phyloP scores from a whole-genome alignment of 2,329 filamentous ascomycete species.

The Elsinoe arachidis region DNA sequence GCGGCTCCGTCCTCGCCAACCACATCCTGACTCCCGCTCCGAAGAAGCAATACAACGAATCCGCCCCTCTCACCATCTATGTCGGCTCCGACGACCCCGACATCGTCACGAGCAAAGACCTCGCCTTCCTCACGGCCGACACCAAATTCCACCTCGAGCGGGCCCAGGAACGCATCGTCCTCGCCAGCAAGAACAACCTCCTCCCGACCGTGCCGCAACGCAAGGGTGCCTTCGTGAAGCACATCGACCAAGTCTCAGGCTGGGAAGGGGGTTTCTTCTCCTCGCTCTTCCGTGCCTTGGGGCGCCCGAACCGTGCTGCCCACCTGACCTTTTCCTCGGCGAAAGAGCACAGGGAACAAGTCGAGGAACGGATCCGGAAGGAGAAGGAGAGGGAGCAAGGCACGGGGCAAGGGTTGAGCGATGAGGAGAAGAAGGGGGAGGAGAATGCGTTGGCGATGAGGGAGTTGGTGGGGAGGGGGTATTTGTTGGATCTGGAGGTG shows the following conservation, averaged over 20 bases:
- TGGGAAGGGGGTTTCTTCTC: slow-evolving; percentile 86
- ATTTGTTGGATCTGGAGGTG: slow-evolving; percentile 71
- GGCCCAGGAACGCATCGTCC: slow-evolving; percentile 67
- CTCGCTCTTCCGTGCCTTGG: slow-evolving; percentile 73
- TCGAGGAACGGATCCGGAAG: slow-evolving; percentile 9
- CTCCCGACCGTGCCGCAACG: slow-evolving; percentile 22
- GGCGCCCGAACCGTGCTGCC: slow-evolving; percentile 26
- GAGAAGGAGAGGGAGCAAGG: slow-evolving; percentile 9
- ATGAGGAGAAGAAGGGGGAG: slow-evolving; percentile 30
- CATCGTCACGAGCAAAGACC: slow-evolving; percentile 59
- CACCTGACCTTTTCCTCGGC: slow-evolving; percentile 11
- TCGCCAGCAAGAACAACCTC: slow-evolving; percentile 56
- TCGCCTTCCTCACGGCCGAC: slow-evolving; percentile 35
- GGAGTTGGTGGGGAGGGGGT: slow-evolving; percentile 69
- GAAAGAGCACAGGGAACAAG: slow-evolving; percentile 5
- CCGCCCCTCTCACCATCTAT: slow-evolving; percentile 38
- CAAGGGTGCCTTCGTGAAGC: slow-evolving; percentile 50
- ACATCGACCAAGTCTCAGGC: slow-evolving; percentile 67
- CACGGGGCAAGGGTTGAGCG: slow-evolving; percentile 18
- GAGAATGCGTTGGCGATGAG: slow-evolving; percentile 55
- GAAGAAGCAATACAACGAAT: background rate
- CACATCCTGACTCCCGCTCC: slow-evolving; percentile 7
- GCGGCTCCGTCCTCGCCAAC: background rate
- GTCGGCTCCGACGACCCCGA: slow-evolving; percentile 75
- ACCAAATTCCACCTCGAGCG: slow-evolving; percentile 31